Evolutionary conservation across 2,329 filamentous ascomycete species (phyloP).

Genomic region (Pseudopyrenochaeta lycopersici): DNA sequence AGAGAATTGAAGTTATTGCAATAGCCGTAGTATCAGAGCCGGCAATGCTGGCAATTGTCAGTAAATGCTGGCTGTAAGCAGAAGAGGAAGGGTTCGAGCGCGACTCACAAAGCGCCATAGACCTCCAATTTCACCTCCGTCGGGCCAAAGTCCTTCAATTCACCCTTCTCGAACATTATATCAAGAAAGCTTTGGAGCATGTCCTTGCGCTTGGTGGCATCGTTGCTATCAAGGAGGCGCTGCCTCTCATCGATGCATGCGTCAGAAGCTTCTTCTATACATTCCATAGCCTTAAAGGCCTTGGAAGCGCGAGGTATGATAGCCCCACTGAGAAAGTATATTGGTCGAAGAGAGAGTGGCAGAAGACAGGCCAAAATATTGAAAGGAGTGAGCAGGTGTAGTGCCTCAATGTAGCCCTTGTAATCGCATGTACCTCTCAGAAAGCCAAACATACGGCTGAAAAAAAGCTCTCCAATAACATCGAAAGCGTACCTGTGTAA

Average conservation of each 20-base stretch:
- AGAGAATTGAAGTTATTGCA: constrained; percentile 73
- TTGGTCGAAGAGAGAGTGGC: neutral
- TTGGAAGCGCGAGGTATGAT: neutral
- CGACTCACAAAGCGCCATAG: constrained; percentile 4
- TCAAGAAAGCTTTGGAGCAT: neutral
- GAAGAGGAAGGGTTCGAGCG: too few species aligned
- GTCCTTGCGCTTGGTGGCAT: neutral
- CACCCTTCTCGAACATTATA: neutral
- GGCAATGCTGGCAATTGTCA: constrained; percentile 58
- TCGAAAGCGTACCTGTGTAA: constrained; percentile 13
- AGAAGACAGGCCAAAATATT: neutral
- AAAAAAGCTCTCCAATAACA: constrained; percentile 12
- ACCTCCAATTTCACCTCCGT: constrained; percentile 5
- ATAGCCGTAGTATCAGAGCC: constrained; percentile 82
- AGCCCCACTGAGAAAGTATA: neutral
- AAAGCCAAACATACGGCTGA: constrained; percentile 12
- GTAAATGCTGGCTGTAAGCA: neutral
- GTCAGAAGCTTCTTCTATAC: neutral
- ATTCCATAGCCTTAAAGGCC: neutral
- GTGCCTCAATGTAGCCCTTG: neutral
- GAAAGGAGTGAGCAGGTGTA: neutral
- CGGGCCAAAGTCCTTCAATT: neutral
- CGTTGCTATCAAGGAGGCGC: neutral
- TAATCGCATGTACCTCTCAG: neutral
- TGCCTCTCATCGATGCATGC: neutral